A percentile compares a stretch with the other conserved stretches of the same genome.
phyloP scores from a whole-genome alignment of 2,329 filamentous ascomycete genomes.

The Tolypocladium guangdongense region DNA sequence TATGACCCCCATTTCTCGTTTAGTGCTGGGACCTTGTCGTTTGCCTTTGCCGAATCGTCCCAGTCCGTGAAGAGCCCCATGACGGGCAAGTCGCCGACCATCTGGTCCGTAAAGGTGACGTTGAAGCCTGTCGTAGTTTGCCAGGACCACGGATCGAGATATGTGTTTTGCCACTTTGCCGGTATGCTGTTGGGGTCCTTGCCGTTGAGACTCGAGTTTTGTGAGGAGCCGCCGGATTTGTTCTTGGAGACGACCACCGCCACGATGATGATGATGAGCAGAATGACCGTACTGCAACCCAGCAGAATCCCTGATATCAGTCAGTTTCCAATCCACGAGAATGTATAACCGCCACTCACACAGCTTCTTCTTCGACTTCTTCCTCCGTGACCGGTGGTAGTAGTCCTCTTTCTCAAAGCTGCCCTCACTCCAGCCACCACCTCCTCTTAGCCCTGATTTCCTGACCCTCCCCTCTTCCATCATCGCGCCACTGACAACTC shows the following conservation, averaged over 20 bases:
- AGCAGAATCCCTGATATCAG: constrained; percentile 40
- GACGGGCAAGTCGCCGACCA: constrained; percentile 74
- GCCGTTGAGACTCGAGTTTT: constrained; percentile 31
- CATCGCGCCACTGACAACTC: constrained; percentile 59
- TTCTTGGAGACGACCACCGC: constrained; percentile 58
- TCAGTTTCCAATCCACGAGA: constrained; percentile 9
- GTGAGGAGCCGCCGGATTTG: constrained; percentile 22
- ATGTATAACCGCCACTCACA: constrained; percentile 32
- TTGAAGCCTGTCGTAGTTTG: constrained; percentile 87
- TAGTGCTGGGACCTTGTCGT: constrained; percentile 68
- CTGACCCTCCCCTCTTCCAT: constrained; percentile 53
- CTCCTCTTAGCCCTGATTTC: constrained; percentile 29
- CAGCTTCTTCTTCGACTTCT: constrained; percentile 48
- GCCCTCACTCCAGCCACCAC: constrained; percentile 28
- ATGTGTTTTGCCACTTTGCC: constrained; percentile 56
- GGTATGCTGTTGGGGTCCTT: constrained; percentile 49
- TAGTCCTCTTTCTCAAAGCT: constrained; percentile 39
- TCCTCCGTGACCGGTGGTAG: constrained; percentile 30
- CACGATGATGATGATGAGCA: constrained; percentile 58
- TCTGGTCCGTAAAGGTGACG: constrained; percentile 78
- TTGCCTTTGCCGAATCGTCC: constrained; percentile 73
- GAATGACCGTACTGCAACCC: constrained; percentile 38
- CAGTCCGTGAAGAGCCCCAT: constrained; percentile 82
- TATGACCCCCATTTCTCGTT: constrained; percentile 69
- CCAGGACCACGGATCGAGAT: constrained; percentile 86